Evolutionary conservation across 2,329 filamentous ascomycete species (phyloP), one percentile per base, ranked within the genome.

Genomic region (Trichoderma simmonsii): DNA sequence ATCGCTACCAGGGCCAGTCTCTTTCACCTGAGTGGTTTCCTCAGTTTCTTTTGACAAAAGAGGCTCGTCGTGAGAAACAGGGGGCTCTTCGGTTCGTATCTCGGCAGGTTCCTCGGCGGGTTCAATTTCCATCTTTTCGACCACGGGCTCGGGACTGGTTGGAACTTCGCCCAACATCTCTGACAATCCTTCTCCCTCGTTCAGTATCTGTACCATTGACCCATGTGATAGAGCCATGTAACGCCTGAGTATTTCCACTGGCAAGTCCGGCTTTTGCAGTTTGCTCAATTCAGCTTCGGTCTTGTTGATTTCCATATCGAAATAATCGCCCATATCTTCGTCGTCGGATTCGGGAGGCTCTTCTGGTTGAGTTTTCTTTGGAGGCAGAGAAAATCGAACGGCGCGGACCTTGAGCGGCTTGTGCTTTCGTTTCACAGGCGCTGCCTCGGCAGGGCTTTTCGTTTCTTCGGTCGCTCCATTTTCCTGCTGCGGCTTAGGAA

Each of bases 261-360:
- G 85, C 71, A 73, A 78, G 73, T 72, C 84, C 75, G 72, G 81
- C 76, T 71, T 82, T 76, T 85, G 82, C 7, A 89, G 77, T 64
- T 84, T 85, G 72, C 82, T 82, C 34, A 90, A 75, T 69, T 87
- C 83, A 0, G 80, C 80, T 73, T 89, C 85, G 2, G 84, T 83
- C 76, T 88, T 86, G 56, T 81, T 78, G 48, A 89, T 88, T 74
- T 88, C 82, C 68, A 82, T 81, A 67, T 85, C 83, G 68, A 90
- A 88, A 72, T 87, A 87, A 66, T 88, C 86, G 21, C 85, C 87
- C 81, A 89, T 86, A 59, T 88, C 86, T 62, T 89, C 88, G 71
- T 90, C 88, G 57, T 89, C 86, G 15, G 86, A 88, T 60, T 86
- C 85, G 2, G 80, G 81, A 48, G 78, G 79, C 63, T 81, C 78